Evolutionary conservation across 1,284 basidiomycete species (phyloP).

Genomic region (Cutaneotrichosporon sp.): DNA sequence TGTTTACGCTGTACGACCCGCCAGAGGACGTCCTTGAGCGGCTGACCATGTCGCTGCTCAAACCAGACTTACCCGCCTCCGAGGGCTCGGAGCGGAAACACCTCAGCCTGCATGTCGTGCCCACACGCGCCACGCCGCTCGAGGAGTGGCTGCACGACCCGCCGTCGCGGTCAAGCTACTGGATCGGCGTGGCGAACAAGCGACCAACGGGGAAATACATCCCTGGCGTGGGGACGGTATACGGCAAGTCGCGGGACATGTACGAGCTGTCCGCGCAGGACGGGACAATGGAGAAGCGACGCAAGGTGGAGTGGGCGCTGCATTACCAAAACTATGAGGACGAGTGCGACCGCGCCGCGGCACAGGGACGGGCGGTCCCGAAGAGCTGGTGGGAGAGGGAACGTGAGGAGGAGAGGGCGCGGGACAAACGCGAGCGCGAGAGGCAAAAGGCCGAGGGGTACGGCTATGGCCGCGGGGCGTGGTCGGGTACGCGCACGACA

Average conservation of each 20-base stretch:
- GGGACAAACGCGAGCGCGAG: not conserved
- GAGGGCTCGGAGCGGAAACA: not conserved
- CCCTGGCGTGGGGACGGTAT: constrained; percentile 28
- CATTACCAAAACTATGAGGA: constrained; percentile 10
- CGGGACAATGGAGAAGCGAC: constrained; percentile 4
- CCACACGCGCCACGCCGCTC: constrained; percentile 5
- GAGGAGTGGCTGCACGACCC: constrained; percentile 8
- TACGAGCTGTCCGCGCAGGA: not conserved
- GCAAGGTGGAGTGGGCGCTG: constrained; percentile 1
- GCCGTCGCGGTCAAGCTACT: not conserved
- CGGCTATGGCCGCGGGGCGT: too few species aligned
- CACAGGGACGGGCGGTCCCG: constrained; percentile 3
- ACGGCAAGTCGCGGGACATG: constrained; percentile 20
- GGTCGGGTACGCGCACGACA: too few species aligned
- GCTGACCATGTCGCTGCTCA: constrained; percentile 28
- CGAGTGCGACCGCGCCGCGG: constrained; percentile 5
- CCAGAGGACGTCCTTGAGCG: constrained; percentile 22
- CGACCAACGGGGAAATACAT: constrained; percentile 12
- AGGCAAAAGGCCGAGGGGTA: not conserved
- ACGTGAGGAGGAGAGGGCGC: not conserved
- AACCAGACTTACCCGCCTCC: constrained; percentile 4
- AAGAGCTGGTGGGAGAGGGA: constrained; percentile 12
- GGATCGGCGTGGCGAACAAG: not conserved
- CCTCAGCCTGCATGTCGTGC: constrained; percentile 17
- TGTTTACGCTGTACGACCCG: constrained; percentile 22